Evolutionary conservation across 202 grass and related monocot genomes (phyloP), one percentile per base, ranked within the genome.

Genomic region (Elaeis oleifera): DNA sequence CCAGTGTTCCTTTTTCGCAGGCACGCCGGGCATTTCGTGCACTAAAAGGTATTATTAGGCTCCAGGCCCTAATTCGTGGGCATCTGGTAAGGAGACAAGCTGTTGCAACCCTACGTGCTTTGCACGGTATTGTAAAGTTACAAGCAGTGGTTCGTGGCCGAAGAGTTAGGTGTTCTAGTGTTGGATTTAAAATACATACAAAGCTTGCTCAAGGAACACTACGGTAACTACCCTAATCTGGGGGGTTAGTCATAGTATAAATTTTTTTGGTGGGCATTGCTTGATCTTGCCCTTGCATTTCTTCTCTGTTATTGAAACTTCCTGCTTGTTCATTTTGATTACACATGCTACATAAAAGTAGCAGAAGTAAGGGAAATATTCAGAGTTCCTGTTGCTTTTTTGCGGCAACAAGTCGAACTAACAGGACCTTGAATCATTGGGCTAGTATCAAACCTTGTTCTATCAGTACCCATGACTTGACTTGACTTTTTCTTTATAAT

Each of bases 41-140:
- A 55, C 69, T 97, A 58, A 97, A 92, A 81, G 92, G 87, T 58
- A 92, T 91, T 61, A 84, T 92, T 74, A 89, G 88, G 79, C 63
- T 97, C 51, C 92, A 97, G 69, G 88, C 92, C 51, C 76, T 91
- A 61, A 89, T 90, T 65, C 81, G 87, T 44, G 92, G 92, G n/a
- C 84, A 97, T 81, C 81, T 91, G 79, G 92, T 97, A 39, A 81
- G 92, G 71, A 83, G 92, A 66, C 92, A 97, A 56, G 88, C 88
- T 67, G 61, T 86, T 79, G 81, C 82, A 63, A 89, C 92, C 25
- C 84, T 97, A 69, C 81, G 19, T 70, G 63, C 75, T 62, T 89
- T 84, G 51, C 81, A 82, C 74, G 52, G 79, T 51, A 84, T 97
- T 60, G 74, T 91, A 65, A 89, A 85, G 74, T 69, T 92, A 55